Percentiles rank a stretch among this genome's conserved stretches.
Evolutionary conservation across 805 yeast species (phyloP).

Genomic region (Scheffersomyces amazonensis): DNA sequence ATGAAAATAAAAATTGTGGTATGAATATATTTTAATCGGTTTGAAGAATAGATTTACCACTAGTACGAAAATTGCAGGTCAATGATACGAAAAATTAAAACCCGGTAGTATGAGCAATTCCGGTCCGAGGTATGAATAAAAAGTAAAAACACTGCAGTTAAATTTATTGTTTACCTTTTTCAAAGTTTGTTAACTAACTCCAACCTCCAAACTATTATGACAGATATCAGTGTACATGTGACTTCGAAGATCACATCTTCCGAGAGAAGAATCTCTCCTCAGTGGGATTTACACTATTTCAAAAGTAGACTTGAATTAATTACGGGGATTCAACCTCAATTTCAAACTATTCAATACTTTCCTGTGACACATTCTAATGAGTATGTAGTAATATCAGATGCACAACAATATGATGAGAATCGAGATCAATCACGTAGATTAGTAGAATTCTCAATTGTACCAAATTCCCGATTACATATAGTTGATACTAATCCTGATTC

Average conservation of each 20-base stretch:
- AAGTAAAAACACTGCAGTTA: too few relatives aligned
- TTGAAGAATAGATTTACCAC: too few relatives aligned
- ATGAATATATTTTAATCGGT: too few relatives aligned
- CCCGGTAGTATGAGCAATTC: too few relatives aligned
- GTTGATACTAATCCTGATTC: conserved; percentile 55
- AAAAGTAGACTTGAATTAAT: conserved; percentile 58
- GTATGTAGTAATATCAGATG: conserved; percentile 20
- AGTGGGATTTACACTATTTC: conserved; percentile 57
- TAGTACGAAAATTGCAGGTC: too few relatives aligned
- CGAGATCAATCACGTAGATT: conserved; percentile 14
- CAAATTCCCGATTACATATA: conserved; percentile 54
- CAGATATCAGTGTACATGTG: conserved; percentile 51
- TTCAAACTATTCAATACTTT: conserved; percentile 51
- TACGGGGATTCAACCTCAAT: conserved; percentile 68
- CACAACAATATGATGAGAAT: conserved; percentile 11
- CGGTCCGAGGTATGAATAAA: too few relatives aligned
- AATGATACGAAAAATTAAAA: too few relatives aligned
- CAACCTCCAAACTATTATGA: too few relatives aligned
- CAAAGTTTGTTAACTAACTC: too few relatives aligned
- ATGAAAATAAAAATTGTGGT: too few relatives aligned
- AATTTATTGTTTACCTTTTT: too few relatives aligned
- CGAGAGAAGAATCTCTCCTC: conserved; percentile 61
- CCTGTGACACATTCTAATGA: conserved; percentile 36
- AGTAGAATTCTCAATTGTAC: conserved; percentile 24
- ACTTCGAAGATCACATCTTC: conserved; percentile 69